Evolutionary conservation across 2,329 filamentous ascomycete species (phyloP).

Genomic region (Monosporascus sp.): DNA sequence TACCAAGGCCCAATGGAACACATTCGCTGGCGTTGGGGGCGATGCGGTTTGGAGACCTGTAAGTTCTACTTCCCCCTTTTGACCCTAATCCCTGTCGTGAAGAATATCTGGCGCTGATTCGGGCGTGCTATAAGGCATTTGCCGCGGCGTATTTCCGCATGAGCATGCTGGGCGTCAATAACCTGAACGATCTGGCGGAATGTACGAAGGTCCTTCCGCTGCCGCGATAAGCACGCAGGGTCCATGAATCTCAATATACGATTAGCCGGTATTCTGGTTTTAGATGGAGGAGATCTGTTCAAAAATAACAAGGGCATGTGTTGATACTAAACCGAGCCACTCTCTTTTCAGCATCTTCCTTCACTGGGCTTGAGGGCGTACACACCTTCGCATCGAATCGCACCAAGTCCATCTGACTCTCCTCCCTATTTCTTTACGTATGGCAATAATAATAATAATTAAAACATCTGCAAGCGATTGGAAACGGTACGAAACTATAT

Average conservation of each 20-base stretch:
- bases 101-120: not conserved
- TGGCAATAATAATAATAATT: too few relatives aligned
- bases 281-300: not conserved
- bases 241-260: not conserved
- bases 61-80: conserved; percentile 7
- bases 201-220: conserved; percentile 34
- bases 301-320: too few relatives aligned
- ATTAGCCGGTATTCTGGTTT: not conserved
- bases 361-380: too few relatives aligned
- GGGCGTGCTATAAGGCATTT: conserved; percentile 20
- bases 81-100: not conserved
- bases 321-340: too few relatives aligned
- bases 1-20: conserved; percentile 16
- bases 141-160: conserved; percentile 37
- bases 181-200: conserved; percentile 38
- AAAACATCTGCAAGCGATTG: too few relatives aligned
- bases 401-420: too few relatives aligned
- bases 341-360: too few relatives aligned
- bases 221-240: conserved; percentile 3
- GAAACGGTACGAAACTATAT: too few relatives aligned
- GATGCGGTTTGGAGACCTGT: conserved; percentile 18
- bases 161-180: conserved; percentile 38
- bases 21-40: conserved; percentile 17
- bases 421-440: too few relatives aligned
- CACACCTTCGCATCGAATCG: too few relatives aligned